These are phyloP conservation scores for Seiridium unicorne DNA, from an alignment of 2,329 filamentous ascomycete species.

Conservation along the genomic window DNA sequence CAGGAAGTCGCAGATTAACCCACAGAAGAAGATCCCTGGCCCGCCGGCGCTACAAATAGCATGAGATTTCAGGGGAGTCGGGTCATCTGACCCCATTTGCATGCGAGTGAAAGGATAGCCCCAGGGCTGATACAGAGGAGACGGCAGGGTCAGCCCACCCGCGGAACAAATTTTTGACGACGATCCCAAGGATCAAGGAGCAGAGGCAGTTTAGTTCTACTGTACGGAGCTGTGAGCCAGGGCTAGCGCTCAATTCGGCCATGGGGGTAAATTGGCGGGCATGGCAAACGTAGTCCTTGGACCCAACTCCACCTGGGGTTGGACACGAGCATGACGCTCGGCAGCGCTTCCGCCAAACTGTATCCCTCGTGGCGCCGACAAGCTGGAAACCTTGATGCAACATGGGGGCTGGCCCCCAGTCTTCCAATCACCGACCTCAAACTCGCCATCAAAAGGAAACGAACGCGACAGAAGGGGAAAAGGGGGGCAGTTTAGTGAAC, in stretches of 20 bases:
- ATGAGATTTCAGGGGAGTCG: neutral
- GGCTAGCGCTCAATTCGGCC: neutral
- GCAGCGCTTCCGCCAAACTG: constrained; percentile 6
- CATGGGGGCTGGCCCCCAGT: constrained; percentile 3
- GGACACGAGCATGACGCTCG: neutral
- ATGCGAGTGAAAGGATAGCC: constrained; percentile 6
- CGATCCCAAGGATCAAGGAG: neutral
- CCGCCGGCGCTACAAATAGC: neutral
- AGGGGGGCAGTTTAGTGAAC: neutral
- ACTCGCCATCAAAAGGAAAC: neutral
- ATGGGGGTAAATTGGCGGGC: neutral
- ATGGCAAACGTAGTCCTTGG: neutral
- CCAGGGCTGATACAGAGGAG: neutral
- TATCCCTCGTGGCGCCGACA: constrained; percentile 8
- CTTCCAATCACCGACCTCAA: constrained; percentile 1
- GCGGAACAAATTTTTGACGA: neutral
- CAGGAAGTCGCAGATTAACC: constrained; percentile 1
- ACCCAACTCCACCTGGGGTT: neutral
- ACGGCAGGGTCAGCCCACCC: neutral
- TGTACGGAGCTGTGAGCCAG: neutral
- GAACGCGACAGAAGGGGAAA: neutral
- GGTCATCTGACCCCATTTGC: constrained; percentile 7
- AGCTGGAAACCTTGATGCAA: neutral
- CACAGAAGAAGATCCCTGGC: neutral
- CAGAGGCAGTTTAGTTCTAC: neutral